Evolutionary conservation across 1,284 basidiomycete species (phyloP).

Genomic region (Stygiomarasmius scandens): DNA sequence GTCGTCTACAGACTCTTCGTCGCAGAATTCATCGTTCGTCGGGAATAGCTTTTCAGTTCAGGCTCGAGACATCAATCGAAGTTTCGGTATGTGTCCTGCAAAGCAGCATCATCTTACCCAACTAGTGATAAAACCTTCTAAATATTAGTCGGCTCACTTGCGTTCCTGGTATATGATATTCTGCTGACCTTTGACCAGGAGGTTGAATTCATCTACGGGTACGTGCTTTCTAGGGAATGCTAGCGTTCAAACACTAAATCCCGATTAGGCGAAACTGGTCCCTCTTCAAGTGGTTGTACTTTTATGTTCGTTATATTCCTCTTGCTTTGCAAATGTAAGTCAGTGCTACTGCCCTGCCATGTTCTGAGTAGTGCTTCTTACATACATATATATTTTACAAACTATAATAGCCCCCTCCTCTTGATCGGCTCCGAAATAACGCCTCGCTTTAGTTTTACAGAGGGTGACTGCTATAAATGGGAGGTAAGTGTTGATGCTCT

Average conservation of each 20-base stretch:
- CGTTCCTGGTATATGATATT: slow-evolving; percentile 1
- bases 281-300: slow-evolving; percentile 4
- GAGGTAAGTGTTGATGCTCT: not conserved
- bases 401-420: not conserved
- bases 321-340: slow-evolving; percentile 3
- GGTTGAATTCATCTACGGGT: not conserved
- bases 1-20: too few species aligned
- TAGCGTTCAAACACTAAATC: too few species aligned
- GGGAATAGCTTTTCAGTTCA: too few species aligned
- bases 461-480: slow-evolving; percentile 1
- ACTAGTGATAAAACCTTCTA: too few species aligned
- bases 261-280: slow-evolving; percentile 4
- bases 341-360: too few species aligned
- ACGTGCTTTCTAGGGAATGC: too few species aligned
- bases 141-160: slow-evolving; percentile 1
- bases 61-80: too few species aligned
- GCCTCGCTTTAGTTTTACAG: not conserved
- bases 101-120: too few species aligned
- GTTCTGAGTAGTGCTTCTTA: too few species aligned
- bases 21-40: too few species aligned
- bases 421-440: slow-evolving; percentile 2
- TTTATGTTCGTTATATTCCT: slow-evolving; percentile 9
- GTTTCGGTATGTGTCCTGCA: too few species aligned
- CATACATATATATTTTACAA: not conserved
- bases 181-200: slow-evolving; percentile 5